Evolutionary conservation across 2,329 filamentous ascomycete genomes (phyloP), one percentile per base, ranked within the genome.

Genomic region (Exophiala mesophila): DNA sequence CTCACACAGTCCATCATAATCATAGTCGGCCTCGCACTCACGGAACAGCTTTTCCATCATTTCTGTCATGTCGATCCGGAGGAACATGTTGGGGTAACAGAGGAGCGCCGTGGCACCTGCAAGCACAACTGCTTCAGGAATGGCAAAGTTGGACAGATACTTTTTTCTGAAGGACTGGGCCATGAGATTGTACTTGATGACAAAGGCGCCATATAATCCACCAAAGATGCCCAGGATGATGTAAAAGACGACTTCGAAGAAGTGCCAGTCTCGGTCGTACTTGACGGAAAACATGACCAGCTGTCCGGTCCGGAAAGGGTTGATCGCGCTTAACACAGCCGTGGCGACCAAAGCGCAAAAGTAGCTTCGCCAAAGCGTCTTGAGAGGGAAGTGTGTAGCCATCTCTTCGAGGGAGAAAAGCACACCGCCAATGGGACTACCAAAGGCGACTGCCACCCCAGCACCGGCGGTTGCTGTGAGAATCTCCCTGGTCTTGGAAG

Each of bases 231-330:
- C 92, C 50, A 98, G 80, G 39, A 95, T 71, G 52, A 95, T 77
- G 65, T 94, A 98, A 61, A 97, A 97, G 18, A 95, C 65, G 3
- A 92, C 74, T 62, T 98, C 92, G 59, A 98, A 98, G 59, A 95
- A 95, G 67, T 98, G 92, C 92, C 92, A 98, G 29, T 85, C 83
- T 29, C 90, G 83, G 63, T 97, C 90, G 60, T 98, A 98, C 57
- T 81, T 80, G 58, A 98, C 90, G 58, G 95, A 89, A 65, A 98
- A 98, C 90, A 98, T 97, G 77, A 98, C 92, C 30, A 98, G 76
- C 61, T 98, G 92, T 15, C 92, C 92, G 0, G 92, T 97, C 39
- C 92, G 75, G 67, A 98, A 98, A 16, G 92, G 92, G 56, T 98
- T 98, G 87, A 98, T 94, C 45, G 86, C 87, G 18, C 92, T 84